Evolutionary conservation across 768 basidiomycete genomes (phyloP).

Genomic region (Lepiota brunneoincarnata): DNA sequence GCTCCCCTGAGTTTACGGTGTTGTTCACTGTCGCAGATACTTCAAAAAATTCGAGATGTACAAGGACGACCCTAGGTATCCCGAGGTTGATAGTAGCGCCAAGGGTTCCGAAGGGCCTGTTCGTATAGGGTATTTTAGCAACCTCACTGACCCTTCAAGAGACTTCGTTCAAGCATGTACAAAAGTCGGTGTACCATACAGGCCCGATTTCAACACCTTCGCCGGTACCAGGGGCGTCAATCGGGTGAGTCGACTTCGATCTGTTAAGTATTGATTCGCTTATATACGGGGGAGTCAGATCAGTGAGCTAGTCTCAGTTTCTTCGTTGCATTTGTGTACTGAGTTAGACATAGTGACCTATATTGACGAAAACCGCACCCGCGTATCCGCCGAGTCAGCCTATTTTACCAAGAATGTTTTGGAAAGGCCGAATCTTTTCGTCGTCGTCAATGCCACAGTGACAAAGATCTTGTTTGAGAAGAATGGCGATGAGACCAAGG

Average conservation of each 20-base stretch:
- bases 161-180: constrained; percentile 52
- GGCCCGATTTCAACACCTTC: constrained; percentile 54
- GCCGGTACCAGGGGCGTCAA: constrained; percentile 54
- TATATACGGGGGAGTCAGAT: constrained; percentile 19
- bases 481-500: constrained; percentile 32
- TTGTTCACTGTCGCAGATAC: constrained; percentile 38
- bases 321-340: background rate
- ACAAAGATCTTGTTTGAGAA: constrained; percentile 50
- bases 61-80: constrained; percentile 40
- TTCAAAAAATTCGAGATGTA: constrained; percentile 65
- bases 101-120: constrained; percentile 53
- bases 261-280: background rate
- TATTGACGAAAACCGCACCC: constrained; percentile 43
- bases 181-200: constrained; percentile 48
- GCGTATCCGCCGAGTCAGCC: constrained; percentile 59
- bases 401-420: constrained; percentile 63
- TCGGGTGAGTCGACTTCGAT: constrained; percentile 35
- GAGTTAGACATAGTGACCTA: constrained; percentile 53
- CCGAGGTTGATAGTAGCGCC: constrained; percentile 39
- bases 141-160: constrained; percentile 34
- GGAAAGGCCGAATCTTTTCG: constrained; percentile 56
- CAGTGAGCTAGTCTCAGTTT: constrained; percentile 21
- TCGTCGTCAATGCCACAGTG: constrained; percentile 49
- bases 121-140: constrained; percentile 47
- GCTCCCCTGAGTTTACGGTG: background rate